Conservation (phyloP, 441 rosid genomes). For the Sinapis alba region DNA sequence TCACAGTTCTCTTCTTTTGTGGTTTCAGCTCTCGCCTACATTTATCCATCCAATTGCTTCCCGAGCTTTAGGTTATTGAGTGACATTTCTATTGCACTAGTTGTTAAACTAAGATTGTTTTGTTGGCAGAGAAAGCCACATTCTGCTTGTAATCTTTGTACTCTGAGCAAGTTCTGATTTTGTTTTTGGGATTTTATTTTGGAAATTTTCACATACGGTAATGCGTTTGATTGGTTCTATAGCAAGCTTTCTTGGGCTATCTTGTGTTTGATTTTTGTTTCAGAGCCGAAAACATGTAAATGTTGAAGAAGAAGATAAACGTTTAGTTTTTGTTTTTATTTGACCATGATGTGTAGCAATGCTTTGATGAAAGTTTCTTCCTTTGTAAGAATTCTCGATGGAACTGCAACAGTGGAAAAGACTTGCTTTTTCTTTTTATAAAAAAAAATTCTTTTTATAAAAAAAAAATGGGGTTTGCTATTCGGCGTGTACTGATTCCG, state of each 20-base stretch:
- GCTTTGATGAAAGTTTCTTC: slow-evolving; percentile 15
- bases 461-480: not conserved
- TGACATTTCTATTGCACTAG: not conserved
- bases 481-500: slow-evolving; percentile 36
- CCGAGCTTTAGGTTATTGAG: not conserved
- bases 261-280: not conserved
- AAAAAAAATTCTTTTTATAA: no score
- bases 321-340: slow-evolving; percentile 8
- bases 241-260: not conserved
- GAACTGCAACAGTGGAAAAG: not conserved
- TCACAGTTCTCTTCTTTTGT: not conserved
- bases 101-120: not conserved
- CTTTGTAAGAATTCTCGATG: not conserved
- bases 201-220: not conserved
- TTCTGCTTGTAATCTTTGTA: not conserved
- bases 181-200: not conserved
- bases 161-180: not conserved
- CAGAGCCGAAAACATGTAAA: not conserved
- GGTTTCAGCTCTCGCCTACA: not conserved
- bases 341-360: slow-evolving; percentile 14
- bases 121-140: not conserved
- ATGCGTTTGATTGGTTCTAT: not conserved
- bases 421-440: not conserved
- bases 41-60: not conserved
- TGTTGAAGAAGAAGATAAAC: not conserved